Base-by-base conservation (phyloP, 2,329 filamentous ascomycete species). In the Fusarium nisikadoi region DNA sequence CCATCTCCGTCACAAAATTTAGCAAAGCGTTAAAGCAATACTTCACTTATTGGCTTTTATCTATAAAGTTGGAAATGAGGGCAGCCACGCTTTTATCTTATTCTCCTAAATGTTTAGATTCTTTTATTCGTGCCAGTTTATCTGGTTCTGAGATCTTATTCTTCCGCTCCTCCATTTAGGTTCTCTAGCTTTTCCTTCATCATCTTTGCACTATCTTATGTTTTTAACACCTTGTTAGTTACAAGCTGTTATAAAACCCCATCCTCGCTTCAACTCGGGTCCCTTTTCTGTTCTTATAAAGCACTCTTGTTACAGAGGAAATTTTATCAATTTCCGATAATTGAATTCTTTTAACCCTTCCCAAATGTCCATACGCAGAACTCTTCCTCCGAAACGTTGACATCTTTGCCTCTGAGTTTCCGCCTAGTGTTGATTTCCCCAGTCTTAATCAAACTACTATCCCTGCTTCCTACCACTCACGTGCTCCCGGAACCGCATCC, bases 61-160 rank as follows among this genome's bases (percentile, higher is more conserved):
- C n/a, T 33, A 6, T 4, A 3, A 29, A 29, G 27, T 25, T 25
- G 23, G 23, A 25, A 25, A 25, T 25, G 23, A 27, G 27, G 27
- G 8, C 20, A 41, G 20, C 13, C 12, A n/a, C 9, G 8, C 8
- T 42, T 23, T 23, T 16, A 11, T 42, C 6, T 11, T 42, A 17
- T n/a, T n/a, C 12, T n/a, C 13, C 12, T 7, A n/a, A 14, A n/a
- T 20, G 0, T 12, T 39, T 7, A n/a, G 3, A 8, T 13, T n/a
- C 38, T n/a, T n/a, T 14, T 20, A n/a, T 14, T 8, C 5, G 5
- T 41, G 6, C 7, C 5, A n/a, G n/a, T 23, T 16, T 6, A 4
- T 16, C 9, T 23, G 4, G n/a, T n/a, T 16, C 14, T 17, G 9
- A 10, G 38, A n/a, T 14, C 20, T 39, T n/a, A 8, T 43, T 43